Conservation (phyloP, 2,329 filamentous ascomycete genomes). For the Aureobasidium sp. region DNA sequence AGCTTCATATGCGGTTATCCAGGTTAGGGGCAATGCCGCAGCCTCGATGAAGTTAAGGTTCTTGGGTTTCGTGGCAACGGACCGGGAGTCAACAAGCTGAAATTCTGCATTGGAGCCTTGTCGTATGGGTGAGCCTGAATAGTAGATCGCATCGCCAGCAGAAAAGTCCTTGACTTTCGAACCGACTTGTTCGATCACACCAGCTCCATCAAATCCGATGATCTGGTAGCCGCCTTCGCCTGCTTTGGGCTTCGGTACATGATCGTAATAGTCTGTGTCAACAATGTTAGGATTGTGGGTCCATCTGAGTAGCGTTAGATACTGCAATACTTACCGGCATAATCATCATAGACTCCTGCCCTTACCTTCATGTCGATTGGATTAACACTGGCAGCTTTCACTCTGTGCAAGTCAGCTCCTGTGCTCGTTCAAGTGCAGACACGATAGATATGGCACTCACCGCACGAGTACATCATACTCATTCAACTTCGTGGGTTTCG, state of each 20-base stretch:
- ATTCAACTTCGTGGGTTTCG: conserved; percentile 24
- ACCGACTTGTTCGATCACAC: conserved; percentile 29
- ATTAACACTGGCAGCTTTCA: conserved; percentile 34
- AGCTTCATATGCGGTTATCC: conserved; percentile 38
- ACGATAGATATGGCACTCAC: conserved; percentile 18
- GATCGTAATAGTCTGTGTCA: conserved; percentile 29
- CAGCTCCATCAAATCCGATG: conserved; percentile 39
- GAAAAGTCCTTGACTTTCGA: conserved; percentile 32
- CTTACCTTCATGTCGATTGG: conserved; percentile 35
- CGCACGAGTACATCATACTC: conserved; percentile 32
- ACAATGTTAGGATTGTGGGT: not conserved
- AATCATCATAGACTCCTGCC: conserved; percentile 30
- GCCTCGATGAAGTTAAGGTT: conserved; percentile 34
- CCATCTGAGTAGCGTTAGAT: not conserved
- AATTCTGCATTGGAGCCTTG: conserved; percentile 40
- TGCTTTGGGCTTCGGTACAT: conserved; percentile 20
- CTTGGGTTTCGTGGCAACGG: conserved; percentile 35
- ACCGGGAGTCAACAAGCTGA: conserved; percentile 36
- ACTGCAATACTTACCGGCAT: conserved; percentile 12
- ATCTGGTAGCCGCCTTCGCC: conserved; percentile 27
- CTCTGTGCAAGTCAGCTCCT: conserved; percentile 19
- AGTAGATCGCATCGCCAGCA: conserved; percentile 40
- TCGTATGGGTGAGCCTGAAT: conserved; percentile 32
- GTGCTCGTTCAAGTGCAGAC: not conserved
- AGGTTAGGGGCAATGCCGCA: conserved; percentile 40